Base-by-base conservation (phyloP, 1,139 yeast genomes). In the Geotrichum siamense region DNA sequence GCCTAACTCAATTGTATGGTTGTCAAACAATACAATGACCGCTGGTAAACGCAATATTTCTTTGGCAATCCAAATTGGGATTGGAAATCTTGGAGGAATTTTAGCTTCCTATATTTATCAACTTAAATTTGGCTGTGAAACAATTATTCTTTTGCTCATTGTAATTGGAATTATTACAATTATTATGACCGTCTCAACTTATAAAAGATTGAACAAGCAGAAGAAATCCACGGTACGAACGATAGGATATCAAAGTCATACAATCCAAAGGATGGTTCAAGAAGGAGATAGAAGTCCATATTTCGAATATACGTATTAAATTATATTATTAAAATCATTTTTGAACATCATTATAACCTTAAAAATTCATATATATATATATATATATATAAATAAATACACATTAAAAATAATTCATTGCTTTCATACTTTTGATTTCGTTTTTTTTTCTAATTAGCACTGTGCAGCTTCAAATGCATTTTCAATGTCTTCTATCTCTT, bases 401-500 rank as follows among this genome's bases (percentile, higher is more conserved):
- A 9, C 15, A 28, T 28, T 13, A 9, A 28, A 6, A 28, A 9
- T 5, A 5, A 28, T n/a, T 8, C 8, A 28, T 15, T n/a, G n/a
- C n/a, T n/a, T n/a, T n/a, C n/a, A n/a, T n/a, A n/a, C n/a, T n/a
- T n/a, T n/a, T n/a, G n/a, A n/a, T n/a, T n/a, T n/a, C n/a, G n/a
- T 25, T 25, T 25, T 25, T 9, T 25, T 25, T 12, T 25, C 8
- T 17, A 17, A 31, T 33, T n/a, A n/a, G n/a, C n/a, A n/a, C n/a
- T n/a, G n/a, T n/a, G n/a, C n/a, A 15, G 29, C 45, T 25, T 43
- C 51, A 2, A 51, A 51, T 58, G 45, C 47, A n/a, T 27, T 29
- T 38, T 89, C 96, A 33, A 89, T 76, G 57, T 87, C 96, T 1
- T 56, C 74, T 27, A 89, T 71, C 59, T 89, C 97, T 61, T 91